A percentile compares a stretch with the other conserved stretches of the same genome.
Conservation (phyloP, 176 grass and related monocot species). For the Aegilops umbellulata region DNA sequence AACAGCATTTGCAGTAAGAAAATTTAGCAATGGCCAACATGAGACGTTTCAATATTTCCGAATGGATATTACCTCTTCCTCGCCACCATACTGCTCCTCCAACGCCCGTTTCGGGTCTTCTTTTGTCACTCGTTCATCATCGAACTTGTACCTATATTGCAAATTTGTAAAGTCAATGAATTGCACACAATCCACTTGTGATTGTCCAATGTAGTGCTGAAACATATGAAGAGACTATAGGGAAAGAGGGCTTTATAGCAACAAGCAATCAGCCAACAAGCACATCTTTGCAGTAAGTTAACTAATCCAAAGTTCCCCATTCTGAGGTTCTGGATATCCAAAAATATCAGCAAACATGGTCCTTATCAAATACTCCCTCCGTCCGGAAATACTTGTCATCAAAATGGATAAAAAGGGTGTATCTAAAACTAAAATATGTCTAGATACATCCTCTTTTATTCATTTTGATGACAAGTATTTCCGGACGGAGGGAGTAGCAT, state of each 20-base stretch:
- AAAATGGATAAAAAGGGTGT: too few relatives aligned
- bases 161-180: constrained; percentile 20
- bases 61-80: constrained; percentile 57
- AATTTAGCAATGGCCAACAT: neutral
- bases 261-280: neutral
- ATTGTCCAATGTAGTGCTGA: neutral
- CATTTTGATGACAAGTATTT: too few relatives aligned
- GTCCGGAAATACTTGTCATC: too few relatives aligned
- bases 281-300: neutral
- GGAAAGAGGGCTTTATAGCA: neutral
- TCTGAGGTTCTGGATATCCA: neutral
- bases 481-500: too few relatives aligned
- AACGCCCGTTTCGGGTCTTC: constrained; percentile 53
- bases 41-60: neutral
- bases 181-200: neutral
- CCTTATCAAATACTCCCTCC: neutral
- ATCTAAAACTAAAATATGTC: too few relatives aligned
- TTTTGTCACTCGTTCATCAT: constrained; percentile 81
- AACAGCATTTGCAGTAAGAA: neutral
- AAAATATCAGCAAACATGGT: neutral
- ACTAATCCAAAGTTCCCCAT: neutral
- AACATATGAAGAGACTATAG: neutral
- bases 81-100: constrained; percentile 80
- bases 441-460: too few relatives aligned
- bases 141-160: constrained; percentile 67